phyloP scores from a whole-genome alignment of 495 filamentous ascomycete species.

The Neurospora sp. region DNA sequence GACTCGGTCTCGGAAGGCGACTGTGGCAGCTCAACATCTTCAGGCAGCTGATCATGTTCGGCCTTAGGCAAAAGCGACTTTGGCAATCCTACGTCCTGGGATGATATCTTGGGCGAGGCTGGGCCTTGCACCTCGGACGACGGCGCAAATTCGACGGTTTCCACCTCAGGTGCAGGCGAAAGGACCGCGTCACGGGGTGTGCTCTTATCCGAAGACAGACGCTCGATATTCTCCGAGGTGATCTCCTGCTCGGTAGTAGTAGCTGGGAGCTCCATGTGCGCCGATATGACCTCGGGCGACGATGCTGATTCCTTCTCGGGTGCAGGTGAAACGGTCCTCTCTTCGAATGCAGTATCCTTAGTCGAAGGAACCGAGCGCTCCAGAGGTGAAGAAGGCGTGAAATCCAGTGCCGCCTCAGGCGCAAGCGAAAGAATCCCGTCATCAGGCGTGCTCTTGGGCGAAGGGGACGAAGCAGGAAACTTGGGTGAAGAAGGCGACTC shows the following conservation, averaged over 20 bases:
- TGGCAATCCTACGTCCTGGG: background rate
- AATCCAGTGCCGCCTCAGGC: background rate
- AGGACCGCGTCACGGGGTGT: background rate
- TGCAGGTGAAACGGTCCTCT: background rate
- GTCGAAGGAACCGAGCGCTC: background rate
- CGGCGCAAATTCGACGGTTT: background rate
- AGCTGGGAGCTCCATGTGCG: background rate
- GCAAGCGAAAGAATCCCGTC: background rate
- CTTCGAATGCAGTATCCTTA: background rate
- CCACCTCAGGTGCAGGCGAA: background rate
- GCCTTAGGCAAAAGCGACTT: background rate
- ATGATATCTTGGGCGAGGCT: background rate
- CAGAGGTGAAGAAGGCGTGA: background rate
- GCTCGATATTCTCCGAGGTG: background rate
- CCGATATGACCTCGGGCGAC: background rate
- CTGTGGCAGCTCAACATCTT: background rate
- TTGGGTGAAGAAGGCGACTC: background rate
- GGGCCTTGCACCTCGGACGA: background rate
- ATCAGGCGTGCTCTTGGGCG: background rate
- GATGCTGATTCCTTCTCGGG: background rate
- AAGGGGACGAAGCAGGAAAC: background rate
- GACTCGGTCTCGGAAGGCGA: background rate
- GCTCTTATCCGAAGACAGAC: background rate
- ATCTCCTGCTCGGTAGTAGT: background rate
- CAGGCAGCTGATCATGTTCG: background rate